Conservation (phyloP, 306 rosid genomes). For the Lathyrus aphaca region DNA sequence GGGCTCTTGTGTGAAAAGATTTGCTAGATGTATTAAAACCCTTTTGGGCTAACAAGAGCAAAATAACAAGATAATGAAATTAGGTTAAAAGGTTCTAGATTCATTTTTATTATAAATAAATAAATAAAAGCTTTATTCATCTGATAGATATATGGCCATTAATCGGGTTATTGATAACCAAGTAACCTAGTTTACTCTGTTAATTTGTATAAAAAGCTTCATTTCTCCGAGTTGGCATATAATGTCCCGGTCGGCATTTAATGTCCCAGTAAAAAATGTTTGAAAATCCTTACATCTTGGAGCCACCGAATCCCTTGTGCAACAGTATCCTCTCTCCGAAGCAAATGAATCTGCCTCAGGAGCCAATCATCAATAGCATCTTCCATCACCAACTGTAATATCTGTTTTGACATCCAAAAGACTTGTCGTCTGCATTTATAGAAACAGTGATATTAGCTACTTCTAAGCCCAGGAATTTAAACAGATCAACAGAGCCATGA, state of each 20-base stretch:
- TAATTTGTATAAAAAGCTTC: slow-evolving; percentile 36
- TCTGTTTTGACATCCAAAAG: slow-evolving; percentile 98
- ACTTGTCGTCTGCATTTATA: slow-evolving; percentile 82
- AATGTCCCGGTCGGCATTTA: slow-evolving; percentile 26
- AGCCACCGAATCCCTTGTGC: slow-evolving; percentile 91
- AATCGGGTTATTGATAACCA: slow-evolving; percentile 14
- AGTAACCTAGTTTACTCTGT: slow-evolving; percentile 1
- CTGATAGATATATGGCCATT: not conserved
- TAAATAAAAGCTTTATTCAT: not conserved
- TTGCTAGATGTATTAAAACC: too few relatives aligned
- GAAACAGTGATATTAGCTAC: slow-evolving; percentile 35
- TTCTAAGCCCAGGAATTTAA: slow-evolving; percentile 24
- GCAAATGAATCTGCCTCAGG: slow-evolving; percentile 81
- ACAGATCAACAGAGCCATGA: slow-evolving; percentile 36
- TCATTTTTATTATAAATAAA: too few relatives aligned
- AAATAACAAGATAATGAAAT: too few relatives aligned
- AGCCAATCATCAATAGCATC: slow-evolving; percentile 99
- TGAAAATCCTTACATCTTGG: slow-evolving; percentile 79
- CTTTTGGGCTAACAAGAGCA: too few relatives aligned
- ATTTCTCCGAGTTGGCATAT: slow-evolving; percentile 32
- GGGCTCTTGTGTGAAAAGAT: too few relatives aligned
- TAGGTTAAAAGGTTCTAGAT: too few relatives aligned
- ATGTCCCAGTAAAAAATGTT: slow-evolving; percentile 29
- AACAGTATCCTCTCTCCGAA: slow-evolving; percentile 73
- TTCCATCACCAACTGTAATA: slow-evolving; percentile 88